Evolutionary conservation across 148 eudicot species (phyloP).

Genomic region (Cornus kousa): DNA sequence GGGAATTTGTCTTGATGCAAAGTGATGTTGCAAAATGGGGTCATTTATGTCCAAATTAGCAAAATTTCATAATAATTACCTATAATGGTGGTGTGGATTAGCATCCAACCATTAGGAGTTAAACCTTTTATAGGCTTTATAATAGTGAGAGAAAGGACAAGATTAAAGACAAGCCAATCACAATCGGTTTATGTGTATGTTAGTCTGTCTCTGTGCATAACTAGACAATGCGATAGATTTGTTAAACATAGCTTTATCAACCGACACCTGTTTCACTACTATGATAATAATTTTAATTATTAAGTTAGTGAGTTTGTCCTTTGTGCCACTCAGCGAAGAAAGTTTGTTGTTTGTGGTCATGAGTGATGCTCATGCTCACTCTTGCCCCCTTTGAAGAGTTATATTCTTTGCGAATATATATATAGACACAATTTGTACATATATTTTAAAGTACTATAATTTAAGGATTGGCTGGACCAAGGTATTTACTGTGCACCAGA

Average conservation of each 20-base stretch:
- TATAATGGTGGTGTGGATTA: constrained; percentile 22
- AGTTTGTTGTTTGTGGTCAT: constrained; percentile 6
- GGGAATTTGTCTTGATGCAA: too few species aligned
- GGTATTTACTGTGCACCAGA: too few species aligned
- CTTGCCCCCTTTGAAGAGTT: constrained; percentile 18
- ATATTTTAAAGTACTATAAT: too few species aligned
- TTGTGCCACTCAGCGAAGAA: neutral
- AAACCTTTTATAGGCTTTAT: neutral
- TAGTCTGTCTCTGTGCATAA: constrained; percentile 30
- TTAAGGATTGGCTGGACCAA: too few species aligned
- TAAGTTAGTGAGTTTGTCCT: constrained; percentile 14
- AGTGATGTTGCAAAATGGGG: neutral
- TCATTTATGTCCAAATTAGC: neutral
- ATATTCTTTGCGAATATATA: neutral
- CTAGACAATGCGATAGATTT: constrained; percentile 24
- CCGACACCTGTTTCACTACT: constrained; percentile 15
- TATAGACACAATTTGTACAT: too few species aligned
- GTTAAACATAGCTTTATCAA: constrained; percentile 25
- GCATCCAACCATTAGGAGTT: constrained; percentile 8
- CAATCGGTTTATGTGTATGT: constrained; percentile 34
- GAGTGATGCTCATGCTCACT: constrained; percentile 6
- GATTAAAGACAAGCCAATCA: constrained; percentile 52
- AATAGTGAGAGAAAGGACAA: constrained; percentile 21
- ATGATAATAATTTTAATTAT: neutral
- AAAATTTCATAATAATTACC: neutral